Evolutionary conservation across 2,329 filamentous ascomycete genomes (phyloP).

Genomic region (Raffaelea albimanens): DNA sequence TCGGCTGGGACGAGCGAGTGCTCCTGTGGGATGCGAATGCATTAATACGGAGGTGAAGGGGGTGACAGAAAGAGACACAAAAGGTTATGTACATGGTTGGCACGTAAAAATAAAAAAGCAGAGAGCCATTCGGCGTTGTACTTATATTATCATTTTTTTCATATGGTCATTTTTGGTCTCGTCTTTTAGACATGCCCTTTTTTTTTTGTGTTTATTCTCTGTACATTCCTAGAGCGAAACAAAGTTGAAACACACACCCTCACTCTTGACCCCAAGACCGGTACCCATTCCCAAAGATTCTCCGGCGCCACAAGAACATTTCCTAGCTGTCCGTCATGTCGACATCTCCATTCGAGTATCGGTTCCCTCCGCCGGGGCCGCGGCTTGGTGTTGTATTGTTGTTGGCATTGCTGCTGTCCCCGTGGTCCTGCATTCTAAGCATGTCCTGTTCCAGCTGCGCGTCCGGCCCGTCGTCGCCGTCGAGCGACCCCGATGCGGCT

Average conservation of each 20-base stretch:
- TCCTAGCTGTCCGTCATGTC: constrained; percentile 7
- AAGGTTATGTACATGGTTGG: too few relatives aligned
- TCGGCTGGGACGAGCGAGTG: constrained; percentile 87
- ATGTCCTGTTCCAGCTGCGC: constrained; percentile 13
- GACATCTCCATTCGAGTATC: constrained; percentile 3
- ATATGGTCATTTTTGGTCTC: too few relatives aligned
- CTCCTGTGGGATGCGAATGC: constrained; percentile 81
- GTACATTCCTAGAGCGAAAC: neutral
- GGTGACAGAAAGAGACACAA: neutral
- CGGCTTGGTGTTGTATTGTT: too few relatives aligned
- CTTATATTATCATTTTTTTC: too few relatives aligned
- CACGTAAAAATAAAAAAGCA: too few relatives aligned
- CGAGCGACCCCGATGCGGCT: constrained; percentile 1
- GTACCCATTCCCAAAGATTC: too few relatives aligned
- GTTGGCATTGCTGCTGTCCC: neutral
- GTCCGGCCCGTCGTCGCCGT: constrained; percentile 8
- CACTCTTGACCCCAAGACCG: too few relatives aligned
- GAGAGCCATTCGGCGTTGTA: too few relatives aligned
- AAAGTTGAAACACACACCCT: neutral
- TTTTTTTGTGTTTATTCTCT: neutral
- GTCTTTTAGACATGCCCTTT: neutral
- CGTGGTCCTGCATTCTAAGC: constrained; percentile 6
- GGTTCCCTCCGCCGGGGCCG: neutral
- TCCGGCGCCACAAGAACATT: too few relatives aligned
- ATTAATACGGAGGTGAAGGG: constrained; percentile 21